phyloP scores from a whole-genome alignment of 2,329 filamentous ascomycete genomes.

The Herpotrichia juniperi region DNA sequence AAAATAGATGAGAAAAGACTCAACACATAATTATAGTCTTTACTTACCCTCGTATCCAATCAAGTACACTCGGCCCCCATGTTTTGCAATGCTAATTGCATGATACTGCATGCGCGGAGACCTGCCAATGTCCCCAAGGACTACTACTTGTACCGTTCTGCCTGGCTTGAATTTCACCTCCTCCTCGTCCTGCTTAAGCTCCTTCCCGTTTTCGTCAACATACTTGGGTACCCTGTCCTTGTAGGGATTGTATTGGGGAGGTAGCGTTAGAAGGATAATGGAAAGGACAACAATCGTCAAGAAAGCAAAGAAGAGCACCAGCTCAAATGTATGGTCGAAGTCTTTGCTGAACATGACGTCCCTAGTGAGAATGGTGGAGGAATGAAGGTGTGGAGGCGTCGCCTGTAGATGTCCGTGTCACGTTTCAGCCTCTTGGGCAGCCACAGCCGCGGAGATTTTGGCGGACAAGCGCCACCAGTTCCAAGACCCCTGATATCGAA shows the following conservation, averaged over 20 bases:
- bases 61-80: constrained; percentile 79
- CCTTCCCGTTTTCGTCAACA: constrained; percentile 20
- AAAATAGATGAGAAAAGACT: constrained; percentile 9
- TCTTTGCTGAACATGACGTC: constrained; percentile 40
- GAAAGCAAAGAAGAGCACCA: constrained; percentile 49
- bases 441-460: constrained; percentile 6
- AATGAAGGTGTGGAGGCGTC: not conserved
- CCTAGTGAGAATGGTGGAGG: not conserved
- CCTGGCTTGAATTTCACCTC: constrained; percentile 39
- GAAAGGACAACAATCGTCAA: constrained; percentile 55
- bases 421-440: not conserved
- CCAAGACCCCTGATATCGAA: constrained; percentile 20
- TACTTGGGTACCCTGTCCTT: constrained; percentile 30
- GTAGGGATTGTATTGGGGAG: constrained; percentile 57
- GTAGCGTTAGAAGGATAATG: constrained; percentile 58
- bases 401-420: constrained; percentile 1
- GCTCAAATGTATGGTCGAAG: constrained; percentile 36
- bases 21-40: not conserved
- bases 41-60: constrained; percentile 81
- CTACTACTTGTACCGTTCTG: constrained; percentile 77
- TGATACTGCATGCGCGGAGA: constrained; percentile 99
- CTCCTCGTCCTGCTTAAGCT: constrained; percentile 3
- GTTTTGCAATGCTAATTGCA: constrained; percentile 85
- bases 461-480: constrained; percentile 1
- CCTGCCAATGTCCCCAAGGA: constrained; percentile 92